Conservation (phyloP, 192 early-diverging fungal genomes). For the Entomortierella beljakovae region DNA sequence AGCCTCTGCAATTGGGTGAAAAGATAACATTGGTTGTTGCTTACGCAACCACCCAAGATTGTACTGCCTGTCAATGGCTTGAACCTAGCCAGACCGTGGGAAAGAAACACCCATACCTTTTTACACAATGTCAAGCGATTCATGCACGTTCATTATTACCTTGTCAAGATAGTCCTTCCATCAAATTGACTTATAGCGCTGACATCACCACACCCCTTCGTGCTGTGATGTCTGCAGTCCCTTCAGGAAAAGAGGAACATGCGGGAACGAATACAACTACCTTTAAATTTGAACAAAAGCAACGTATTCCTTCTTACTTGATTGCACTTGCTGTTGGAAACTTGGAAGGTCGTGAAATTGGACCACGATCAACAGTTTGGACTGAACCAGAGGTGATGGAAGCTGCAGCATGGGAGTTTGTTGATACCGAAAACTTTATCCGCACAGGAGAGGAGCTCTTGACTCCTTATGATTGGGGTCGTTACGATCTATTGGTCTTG, state of each 20-base stretch:
- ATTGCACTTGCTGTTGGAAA: conserved; percentile 96
- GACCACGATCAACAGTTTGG: conserved; percentile 94
- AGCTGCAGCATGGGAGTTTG: conserved; percentile 96
- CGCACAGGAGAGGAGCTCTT: conserved; percentile 75
- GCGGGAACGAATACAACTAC: conserved; percentile 59
- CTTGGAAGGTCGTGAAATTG: conserved; percentile 79
- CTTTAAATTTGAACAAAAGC: conserved; percentile 87
- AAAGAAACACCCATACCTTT: conserved; percentile 93
- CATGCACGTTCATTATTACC: conserved; percentile 93
- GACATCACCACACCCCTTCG: conserved; percentile 71
- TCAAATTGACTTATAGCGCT: conserved; percentile 91
- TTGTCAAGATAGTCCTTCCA: conserved; percentile 88
- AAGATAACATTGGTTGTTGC: conserved; percentile 70
- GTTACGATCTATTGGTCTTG: conserved; percentile 92
- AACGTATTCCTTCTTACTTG: conserved; percentile 94
- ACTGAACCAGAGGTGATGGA: conserved; percentile 92
- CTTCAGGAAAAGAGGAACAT: conserved; percentile 63
- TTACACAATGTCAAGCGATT: conserved; percentile 98
- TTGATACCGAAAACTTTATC: conserved; percentile 75
- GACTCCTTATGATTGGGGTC: conserved; percentile 95
- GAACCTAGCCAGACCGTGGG: conserved; percentile 71
- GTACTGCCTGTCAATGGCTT: conserved; percentile 93
- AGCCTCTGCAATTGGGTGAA: conserved; percentile 50
- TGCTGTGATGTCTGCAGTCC: conserved; percentile 93
- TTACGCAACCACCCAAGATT: conserved; percentile 83